Evolutionary conservation across 2,329 filamentous ascomycete genomes (phyloP), one percentile per base, ranked within the genome.

Genomic region (Colletotrichum eremochloae): DNA sequence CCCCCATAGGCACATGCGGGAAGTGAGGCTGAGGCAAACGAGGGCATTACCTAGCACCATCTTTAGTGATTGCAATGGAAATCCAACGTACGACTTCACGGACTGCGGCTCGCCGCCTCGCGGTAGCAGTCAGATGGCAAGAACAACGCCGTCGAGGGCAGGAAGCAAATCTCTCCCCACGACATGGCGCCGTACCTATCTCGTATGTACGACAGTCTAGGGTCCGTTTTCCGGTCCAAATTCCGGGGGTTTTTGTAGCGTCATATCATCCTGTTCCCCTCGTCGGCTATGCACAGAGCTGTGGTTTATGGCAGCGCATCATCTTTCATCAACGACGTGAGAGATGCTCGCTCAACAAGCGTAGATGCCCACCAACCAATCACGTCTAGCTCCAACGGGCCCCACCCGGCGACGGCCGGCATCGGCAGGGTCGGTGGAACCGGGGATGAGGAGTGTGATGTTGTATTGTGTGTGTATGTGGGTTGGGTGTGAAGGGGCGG

Each of bases 361-460:
- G 42, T 7, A 48, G 44, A 31, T 33, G 3, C 52, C 15, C 33
- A 3, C 29, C 15, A 14, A 11, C 29, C 9, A 40, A 40, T 40
- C 36, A 18, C 14, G 55, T 42, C 36, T 40, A 9, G 15, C 11
- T 36, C 24, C 20, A 14, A 29, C 36, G 33, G n/a, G 36, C 38
- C 24, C 36, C 57, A 60, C 40, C n/a, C 40, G 57, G 40, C 57
- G 40, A 18, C 57, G 57, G 24, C n/a, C 57, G n/a, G 9, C 56
- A 60, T 60, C 40, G 38, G 57, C 57, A 20, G 18, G 18, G 20
- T 24, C 40, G 44, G 44, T 42, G 18, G 12, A 42, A 42, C 15
- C 40, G 36, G 56, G 20, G 24, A 29, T 5, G 15, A 31, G 29
- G 18, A 18, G 42, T 5, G 42, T 24, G 15, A 18, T 6, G 5